phyloP scores from a whole-genome alignment of 768 basidiomycete genomes.

The Phaffia australis region DNA sequence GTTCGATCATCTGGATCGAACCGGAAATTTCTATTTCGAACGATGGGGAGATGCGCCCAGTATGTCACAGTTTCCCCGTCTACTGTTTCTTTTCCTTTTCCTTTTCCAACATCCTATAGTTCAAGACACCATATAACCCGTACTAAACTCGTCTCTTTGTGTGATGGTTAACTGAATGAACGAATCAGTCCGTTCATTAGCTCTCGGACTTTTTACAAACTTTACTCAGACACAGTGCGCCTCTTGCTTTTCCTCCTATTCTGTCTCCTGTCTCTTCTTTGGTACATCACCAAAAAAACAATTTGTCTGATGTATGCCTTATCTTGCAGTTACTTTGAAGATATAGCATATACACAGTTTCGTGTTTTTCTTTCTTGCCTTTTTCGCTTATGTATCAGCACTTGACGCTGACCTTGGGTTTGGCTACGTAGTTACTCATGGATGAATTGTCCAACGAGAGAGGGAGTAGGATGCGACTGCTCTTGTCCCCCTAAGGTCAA shows the following conservation, averaged over 20 bases:
- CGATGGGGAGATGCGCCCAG: constrained; percentile 24
- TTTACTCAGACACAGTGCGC: constrained; percentile 4
- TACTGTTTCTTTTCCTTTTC: not conserved
- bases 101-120: not conserved
- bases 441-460: no score
- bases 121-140: not conserved
- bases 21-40: constrained; percentile 19
- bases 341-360: constrained; percentile 11
- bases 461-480: no score
- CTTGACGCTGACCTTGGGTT: no score
- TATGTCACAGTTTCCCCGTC: not conserved
- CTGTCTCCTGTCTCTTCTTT: no score
- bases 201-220: constrained; percentile 14
- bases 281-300: no score
- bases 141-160: not conserved
- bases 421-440: no score
- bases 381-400: no score
- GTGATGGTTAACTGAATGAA: not conserved
- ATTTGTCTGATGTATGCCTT: no score
- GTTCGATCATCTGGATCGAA: constrained; percentile 12
- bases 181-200: constrained; percentile 11
- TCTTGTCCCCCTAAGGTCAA: no score
- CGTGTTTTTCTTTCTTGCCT: not conserved
- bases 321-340: constrained; percentile 5
- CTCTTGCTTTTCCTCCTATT: not conserved